phyloP scores from a whole-genome alignment of 2,329 filamentous ascomycete genomes.

The Talaromyces sp. region DNA sequence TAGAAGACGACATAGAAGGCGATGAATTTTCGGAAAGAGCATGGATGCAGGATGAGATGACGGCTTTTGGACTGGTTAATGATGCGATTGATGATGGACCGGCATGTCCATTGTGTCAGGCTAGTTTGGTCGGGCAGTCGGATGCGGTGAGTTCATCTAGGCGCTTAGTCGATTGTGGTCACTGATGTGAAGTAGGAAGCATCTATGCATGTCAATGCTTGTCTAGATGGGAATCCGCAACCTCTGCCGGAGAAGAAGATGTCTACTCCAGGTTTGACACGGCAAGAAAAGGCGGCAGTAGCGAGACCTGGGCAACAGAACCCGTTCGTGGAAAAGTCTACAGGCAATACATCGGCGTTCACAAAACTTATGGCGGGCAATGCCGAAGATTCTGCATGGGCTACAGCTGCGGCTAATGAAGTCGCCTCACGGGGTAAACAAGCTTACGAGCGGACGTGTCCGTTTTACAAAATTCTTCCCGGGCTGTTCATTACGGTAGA shows the following conservation, averaged over 20 bases:
- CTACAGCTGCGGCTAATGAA: constrained; percentile 76
- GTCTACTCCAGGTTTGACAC: constrained; percentile 40
- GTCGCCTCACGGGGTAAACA: constrained; percentile 74
- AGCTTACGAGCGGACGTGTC: constrained; percentile 84
- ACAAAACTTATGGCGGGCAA: constrained; percentile 89
- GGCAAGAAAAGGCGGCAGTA: constrained; percentile 64
- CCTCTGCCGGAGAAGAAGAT: constrained; percentile 45
- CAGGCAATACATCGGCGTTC: constrained; percentile 66
- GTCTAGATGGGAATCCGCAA: constrained; percentile 75
- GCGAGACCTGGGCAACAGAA: constrained; percentile 76
- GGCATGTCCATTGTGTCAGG: constrained; percentile 74
- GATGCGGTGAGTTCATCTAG: constrained; percentile 33
- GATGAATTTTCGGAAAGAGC: constrained; percentile 65
- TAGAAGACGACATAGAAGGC: constrained; percentile 60
- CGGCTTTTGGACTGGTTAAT: constrained; percentile 28
- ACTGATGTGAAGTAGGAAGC: constrained; percentile 56
- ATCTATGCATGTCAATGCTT: constrained; percentile 84
- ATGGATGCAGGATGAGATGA: constrained; percentile 49
- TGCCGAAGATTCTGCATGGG: constrained; percentile 87
- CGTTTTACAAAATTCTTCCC: constrained; percentile 97
- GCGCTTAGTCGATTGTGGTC: background rate
- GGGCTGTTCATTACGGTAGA: constrained; percentile 91
- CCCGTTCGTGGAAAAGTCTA: constrained; percentile 59
- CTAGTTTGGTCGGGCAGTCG: constrained; percentile 57
- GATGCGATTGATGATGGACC: constrained; percentile 26